Evolutionary conservation across 306 rosid species (phyloP).

Genomic region (Prunus mume): DNA sequence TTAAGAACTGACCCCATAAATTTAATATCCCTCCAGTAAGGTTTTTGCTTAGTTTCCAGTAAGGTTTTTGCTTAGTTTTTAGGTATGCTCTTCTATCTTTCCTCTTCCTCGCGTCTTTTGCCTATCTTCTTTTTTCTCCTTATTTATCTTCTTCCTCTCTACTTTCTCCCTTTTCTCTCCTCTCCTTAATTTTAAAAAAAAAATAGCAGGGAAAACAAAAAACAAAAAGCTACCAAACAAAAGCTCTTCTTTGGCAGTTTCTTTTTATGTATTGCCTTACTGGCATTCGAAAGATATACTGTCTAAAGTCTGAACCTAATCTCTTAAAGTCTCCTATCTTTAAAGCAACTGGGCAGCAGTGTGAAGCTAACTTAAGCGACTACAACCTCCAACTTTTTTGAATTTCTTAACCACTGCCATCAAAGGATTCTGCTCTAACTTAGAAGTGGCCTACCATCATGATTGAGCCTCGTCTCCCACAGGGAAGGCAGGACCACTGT

Average conservation of each 20-base stretch:
- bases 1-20: neutral
- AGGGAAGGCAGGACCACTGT: neutral
- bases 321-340: neutral
- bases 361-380: neutral
- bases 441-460: neutral
- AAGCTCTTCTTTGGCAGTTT: neutral
- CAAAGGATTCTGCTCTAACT: neutral
- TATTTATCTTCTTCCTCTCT: neutral
- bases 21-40: neutral
- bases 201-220: neutral
- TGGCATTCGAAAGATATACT: neutral
- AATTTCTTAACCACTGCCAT: neutral
- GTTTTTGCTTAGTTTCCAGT: neutral
- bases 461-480: neutral
- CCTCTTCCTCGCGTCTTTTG: neutral
- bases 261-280: neutral
- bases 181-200: neutral
- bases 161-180: neutral
- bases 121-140: neutral
- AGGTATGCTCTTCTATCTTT: no score
- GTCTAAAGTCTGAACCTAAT: neutral
- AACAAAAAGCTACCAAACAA: no score
- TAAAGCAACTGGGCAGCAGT: neutral
- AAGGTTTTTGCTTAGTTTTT: neutral
- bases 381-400: neutral